phyloP scores from a whole-genome alignment of 2,329 filamentous ascomycete genomes.

The Sporothrix dimorphospora region DNA sequence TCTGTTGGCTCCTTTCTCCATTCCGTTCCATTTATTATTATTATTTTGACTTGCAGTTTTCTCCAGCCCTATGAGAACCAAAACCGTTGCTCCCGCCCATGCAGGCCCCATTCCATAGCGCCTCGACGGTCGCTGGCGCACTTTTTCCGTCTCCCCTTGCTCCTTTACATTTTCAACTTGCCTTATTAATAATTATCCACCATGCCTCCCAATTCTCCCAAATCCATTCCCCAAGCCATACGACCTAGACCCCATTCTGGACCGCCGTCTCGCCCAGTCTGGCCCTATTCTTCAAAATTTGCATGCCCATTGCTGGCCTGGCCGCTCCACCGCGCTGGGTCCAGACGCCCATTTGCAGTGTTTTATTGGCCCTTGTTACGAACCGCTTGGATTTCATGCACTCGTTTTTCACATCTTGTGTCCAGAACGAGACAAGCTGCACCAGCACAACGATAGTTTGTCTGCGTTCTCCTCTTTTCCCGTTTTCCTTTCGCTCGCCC shows the following conservation, averaged over 20 bases:
- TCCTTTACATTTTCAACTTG: neutral
- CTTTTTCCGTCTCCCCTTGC: neutral
- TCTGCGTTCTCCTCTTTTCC: neutral
- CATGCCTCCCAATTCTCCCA: neutral
- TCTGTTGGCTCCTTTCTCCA: too few species aligned
- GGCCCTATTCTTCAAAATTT: neutral
- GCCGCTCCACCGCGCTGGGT: neutral
- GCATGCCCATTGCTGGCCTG: neutral
- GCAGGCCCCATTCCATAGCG: conserved; percentile 10
- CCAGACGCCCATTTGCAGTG: neutral
- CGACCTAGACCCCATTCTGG: conserved; percentile 4
- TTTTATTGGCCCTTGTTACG: conserved; percentile 13
- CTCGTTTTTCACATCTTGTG: neutral
- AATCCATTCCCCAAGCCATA: neutral
- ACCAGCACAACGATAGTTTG: neutral
- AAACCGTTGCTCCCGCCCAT: conserved; percentile 11
- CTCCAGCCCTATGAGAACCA: conserved; percentile 2
- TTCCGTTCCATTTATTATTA: neutral
- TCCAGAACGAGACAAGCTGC: neutral
- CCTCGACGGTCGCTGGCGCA: too few species aligned
- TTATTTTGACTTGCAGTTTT: neutral
- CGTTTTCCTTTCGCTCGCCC: neutral
- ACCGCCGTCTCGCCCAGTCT: neutral
- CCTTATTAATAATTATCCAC: too few species aligned
- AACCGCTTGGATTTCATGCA: neutral